These are phyloP conservation scores for Blastobotrys serpentis DNA, from an alignment of 1,139 yeast species.

Conservation along the genomic window DNA sequence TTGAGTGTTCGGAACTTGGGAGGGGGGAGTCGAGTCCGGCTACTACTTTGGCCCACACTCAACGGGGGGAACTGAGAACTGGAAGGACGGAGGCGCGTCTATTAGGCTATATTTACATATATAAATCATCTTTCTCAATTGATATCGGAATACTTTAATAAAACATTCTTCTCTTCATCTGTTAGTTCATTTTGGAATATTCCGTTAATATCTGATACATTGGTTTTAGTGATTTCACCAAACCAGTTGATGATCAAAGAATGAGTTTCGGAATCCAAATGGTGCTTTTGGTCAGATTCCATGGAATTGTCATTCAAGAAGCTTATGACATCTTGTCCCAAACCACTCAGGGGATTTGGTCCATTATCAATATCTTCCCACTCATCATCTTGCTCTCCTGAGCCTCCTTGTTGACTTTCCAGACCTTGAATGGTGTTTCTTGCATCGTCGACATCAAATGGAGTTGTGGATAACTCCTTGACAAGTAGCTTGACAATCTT, in stretches of 20 bases:
- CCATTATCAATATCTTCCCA: constrained; percentile 75
- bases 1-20: no score
- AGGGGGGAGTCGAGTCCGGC: no score
- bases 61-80: background rate
- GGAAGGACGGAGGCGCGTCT: background rate
- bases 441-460: constrained; percentile 36
- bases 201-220: constrained; percentile 53
- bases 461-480: constrained; percentile 56
- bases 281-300: constrained; percentile 24
- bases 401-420: constrained; percentile 31
- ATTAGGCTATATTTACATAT: constrained; percentile 3
- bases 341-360: background rate
- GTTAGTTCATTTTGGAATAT: constrained; percentile 50
- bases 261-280: constrained; percentile 34
- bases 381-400: constrained; percentile 45
- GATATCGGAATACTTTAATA: constrained; percentile 29
- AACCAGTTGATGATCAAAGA: constrained; percentile 58
- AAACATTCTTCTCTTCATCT: constrained; percentile 56
- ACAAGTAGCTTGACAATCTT: constrained; percentile 72
- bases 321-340: constrained; percentile 13
- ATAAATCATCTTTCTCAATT: background rate
- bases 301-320: constrained; percentile 32
- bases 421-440: constrained; percentile 20
- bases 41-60: no score
- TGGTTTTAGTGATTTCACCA: constrained; percentile 56